Evolutionary conservation across 2,329 filamentous ascomycete genomes (phyloP).

Genomic region (Myriosclerotinia scirpicola): DNA sequence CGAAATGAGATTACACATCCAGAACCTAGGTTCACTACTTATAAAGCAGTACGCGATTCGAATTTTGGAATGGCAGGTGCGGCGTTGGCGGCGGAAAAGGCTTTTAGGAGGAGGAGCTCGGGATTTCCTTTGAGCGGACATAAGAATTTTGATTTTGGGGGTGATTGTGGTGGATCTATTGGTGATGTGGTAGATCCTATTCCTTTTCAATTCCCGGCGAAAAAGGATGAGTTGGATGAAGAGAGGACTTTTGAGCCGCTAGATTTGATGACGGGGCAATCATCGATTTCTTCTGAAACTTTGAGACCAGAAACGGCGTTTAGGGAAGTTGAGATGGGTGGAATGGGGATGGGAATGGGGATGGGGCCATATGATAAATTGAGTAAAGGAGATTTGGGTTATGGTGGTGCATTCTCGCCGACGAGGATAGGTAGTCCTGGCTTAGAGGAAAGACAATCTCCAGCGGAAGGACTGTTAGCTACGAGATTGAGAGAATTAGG

Average conservation of each 20-base stretch:
- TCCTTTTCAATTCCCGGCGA: slow-evolving; percentile 48
- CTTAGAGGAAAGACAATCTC: slow-evolving; percentile 37
- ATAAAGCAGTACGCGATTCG: slow-evolving; percentile 56
- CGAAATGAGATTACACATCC: slow-evolving; percentile 87
- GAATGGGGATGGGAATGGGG: slow-evolving; percentile 35
- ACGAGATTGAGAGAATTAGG: slow-evolving; percentile 59
- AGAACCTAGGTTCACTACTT: slow-evolving; percentile 81
- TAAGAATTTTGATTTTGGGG: slow-evolving; percentile 35
- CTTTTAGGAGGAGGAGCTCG: slow-evolving; percentile 57
- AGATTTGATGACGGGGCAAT: not conserved
- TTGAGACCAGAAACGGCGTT: not conserved
- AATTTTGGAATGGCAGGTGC: slow-evolving; percentile 45
- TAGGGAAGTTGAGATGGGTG: slow-evolving; percentile 22
- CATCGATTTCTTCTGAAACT: not conserved
- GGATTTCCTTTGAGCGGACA: slow-evolving; percentile 45
- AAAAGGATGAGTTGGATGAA: slow-evolving; percentile 3
- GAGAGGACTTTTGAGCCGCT: slow-evolving; percentile 1
- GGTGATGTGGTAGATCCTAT: slow-evolving; percentile 47
- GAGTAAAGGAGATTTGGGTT: slow-evolving; percentile 62
- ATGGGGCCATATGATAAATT: slow-evolving; percentile 63
- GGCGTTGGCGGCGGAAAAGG: slow-evolving; percentile 58
- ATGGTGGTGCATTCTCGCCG: slow-evolving; percentile 54
- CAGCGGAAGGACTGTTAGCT: slow-evolving; percentile 66
- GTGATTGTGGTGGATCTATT: slow-evolving; percentile 36
- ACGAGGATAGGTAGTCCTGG: slow-evolving; percentile 35